A percentile compares a stretch with the other conserved stretches of the same genome.
These are phyloP conservation scores for Geoglossum glabrum DNA, from an alignment of 495 filamentous ascomycete species.

Conservation along the genomic window DNA sequence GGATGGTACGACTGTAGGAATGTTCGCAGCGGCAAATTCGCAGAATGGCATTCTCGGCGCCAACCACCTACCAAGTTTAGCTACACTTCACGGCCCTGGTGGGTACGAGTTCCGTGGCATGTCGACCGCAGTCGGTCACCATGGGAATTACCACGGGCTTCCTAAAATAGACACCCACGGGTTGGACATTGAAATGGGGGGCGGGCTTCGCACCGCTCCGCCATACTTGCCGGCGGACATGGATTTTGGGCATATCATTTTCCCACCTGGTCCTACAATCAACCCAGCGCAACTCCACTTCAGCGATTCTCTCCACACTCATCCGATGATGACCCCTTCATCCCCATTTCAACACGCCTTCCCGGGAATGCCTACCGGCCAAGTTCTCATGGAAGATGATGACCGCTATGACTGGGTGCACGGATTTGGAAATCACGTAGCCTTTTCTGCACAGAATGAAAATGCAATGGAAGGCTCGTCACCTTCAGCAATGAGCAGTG, in stretches of 20 bases:
- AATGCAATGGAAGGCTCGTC: constrained; percentile 80
- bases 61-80: constrained; percentile 14
- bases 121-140: constrained; percentile 42
- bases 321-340: constrained; percentile 44
- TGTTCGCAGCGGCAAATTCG: constrained; percentile 30
- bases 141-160: constrained; percentile 43
- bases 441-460: constrained; percentile 47
- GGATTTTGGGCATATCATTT: constrained; percentile 56
- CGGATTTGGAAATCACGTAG: constrained; percentile 58
- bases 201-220: constrained; percentile 61
- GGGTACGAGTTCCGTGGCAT: constrained; percentile 49
- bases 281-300: constrained; percentile 94
- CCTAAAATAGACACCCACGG: constrained; percentile 69
- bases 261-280: constrained; percentile 45
- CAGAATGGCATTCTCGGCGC: background rate
- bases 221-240: constrained; percentile 53
- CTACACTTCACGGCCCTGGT: constrained; percentile 41
- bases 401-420: constrained; percentile 70
- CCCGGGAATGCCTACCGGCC: constrained; percentile 30
- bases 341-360: constrained; percentile 55
- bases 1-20: constrained; percentile 52
- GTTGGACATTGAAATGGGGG: constrained; percentile 37
- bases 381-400: constrained; percentile 44
- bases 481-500: constrained; percentile 82
- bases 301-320: constrained; percentile 57